phyloP scores from a whole-genome alignment of 805 yeast species.

The Nakazawaea populi region DNA sequence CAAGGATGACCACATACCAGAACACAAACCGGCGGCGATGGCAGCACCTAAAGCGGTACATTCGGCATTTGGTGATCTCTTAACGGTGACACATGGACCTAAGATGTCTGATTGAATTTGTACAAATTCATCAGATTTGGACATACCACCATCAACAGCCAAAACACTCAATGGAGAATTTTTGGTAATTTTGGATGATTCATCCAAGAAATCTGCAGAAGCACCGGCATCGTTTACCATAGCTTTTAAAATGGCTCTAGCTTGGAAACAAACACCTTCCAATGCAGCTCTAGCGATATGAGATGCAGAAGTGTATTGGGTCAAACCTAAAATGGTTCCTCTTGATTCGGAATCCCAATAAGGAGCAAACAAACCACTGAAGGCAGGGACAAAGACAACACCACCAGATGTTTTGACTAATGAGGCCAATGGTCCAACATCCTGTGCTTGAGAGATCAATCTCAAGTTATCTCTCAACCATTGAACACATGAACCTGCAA shows the following conservation, averaged over 20 bases:
- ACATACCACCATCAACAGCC: slow-evolving; percentile 95
- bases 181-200: slow-evolving; percentile 30
- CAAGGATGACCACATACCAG: slow-evolving; percentile 68
- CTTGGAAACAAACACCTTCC: slow-evolving; percentile 94
- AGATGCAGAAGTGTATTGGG: slow-evolving; percentile 85
- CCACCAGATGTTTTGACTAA: slow-evolving; percentile 82
- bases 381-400: slow-evolving; percentile 92
- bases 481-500: slow-evolving; percentile 90
- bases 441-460: slow-evolving; percentile 73
- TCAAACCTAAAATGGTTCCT: slow-evolving; percentile 89
- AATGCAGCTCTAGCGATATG: slow-evolving; percentile 93
- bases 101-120: slow-evolving; percentile 90
- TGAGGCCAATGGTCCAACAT: slow-evolving; percentile 85
- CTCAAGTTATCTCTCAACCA: slow-evolving; percentile 92
- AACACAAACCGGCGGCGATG: slow-evolving; percentile 81
- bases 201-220: slow-evolving; percentile 51
- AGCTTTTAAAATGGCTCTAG: slow-evolving; percentile 81
- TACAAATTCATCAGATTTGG: slow-evolving; percentile 84
- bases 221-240: slow-evolving; percentile 83
- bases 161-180: slow-evolving; percentile 41
- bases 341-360: slow-evolving; percentile 93
- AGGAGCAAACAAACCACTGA: slow-evolving; percentile 91
- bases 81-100: slow-evolving; percentile 80
- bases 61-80: slow-evolving; percentile 77
- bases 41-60: slow-evolving; percentile 97